Evolutionary conservation across 345 rosid genomes (phyloP), one percentile per base, ranked within the genome.

Genomic region (Brassica incana): DNA sequence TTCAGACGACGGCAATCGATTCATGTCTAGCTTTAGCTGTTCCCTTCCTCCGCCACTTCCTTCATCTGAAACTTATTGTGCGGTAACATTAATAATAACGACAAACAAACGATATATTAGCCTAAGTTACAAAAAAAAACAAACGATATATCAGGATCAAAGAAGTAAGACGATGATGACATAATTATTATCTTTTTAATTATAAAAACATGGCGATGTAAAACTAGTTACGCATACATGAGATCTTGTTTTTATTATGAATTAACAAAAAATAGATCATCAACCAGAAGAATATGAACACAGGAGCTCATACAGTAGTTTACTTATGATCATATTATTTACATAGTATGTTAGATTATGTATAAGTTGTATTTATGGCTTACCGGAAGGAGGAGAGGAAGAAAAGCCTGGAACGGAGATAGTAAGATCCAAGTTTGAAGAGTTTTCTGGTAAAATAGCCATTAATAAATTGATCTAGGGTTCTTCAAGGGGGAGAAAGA

Each of bases 341-440:
- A 54, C 1, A 29, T 64, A 35, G 6, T 32, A 14, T 75, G 32
- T 60, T 10, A 59, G 20, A n/a, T 48, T 68, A 48, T 76, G 23
- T 50, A 3, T 43, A 43, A 10, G 14, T 43, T 43, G 4, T 43
- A 43, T 43, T 43, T 43, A 43, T 54, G 29, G 71, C 30, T 56
- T 79, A 89, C 92, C 94, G 11, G 91, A 83, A 79, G 88, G 84
- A 67, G 87, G 87, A 3, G 95, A 84, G 15, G 90, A 80, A 79
- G 90, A 84, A 87, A 92, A 89, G 76, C 97, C 97, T 6, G 91
- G 89, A 70, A 91, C 89, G 23, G 95, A 92, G 50, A 95, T 92
- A 43, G 92, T 86, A 82, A 95, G 87, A 79, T 92, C 97, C 84
- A 95, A 86, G 88, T 88, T 84, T 8, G 58, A 52, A 52, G 18